Evolutionary conservation across 306 rosid species (phyloP).

Genomic region (Chamaecrista fasciculata): DNA sequence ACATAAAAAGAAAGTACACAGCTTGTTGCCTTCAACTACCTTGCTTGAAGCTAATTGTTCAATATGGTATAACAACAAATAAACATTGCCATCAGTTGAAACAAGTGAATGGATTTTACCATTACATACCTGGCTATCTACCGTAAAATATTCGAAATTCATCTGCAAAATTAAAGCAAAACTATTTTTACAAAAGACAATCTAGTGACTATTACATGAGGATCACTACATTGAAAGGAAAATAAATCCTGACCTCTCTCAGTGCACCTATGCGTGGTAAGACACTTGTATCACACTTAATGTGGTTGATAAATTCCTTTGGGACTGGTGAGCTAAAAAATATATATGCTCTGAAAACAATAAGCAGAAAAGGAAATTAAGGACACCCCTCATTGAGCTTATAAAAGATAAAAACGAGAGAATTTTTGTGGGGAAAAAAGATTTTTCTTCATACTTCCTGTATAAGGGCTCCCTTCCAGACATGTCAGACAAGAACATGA

Average conservation of each 20-base stretch:
- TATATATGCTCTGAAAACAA: conserved; percentile 64
- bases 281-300: conserved; percentile 86
- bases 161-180: conserved; percentile 56
- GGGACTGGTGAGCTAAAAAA: conserved; percentile 88
- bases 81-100: conserved; percentile 11
- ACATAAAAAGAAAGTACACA: no score
- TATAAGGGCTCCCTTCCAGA: conserved; percentile 97
- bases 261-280: conserved; percentile 92
- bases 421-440: conserved; percentile 13
- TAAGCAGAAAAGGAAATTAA: conserved; percentile 17
- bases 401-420: conserved; percentile 4
- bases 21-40: no score
- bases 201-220: conserved; percentile 14
- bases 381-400: not conserved
- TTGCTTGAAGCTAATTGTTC: not conserved
- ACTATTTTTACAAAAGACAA: conserved; percentile 19
- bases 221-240: conserved; percentile 24
- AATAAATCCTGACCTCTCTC: conserved; percentile 64
- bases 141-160: conserved; percentile 93
- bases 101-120: conserved; percentile 10
- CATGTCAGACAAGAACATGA: conserved; percentile 97
- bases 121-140: conserved; percentile 75
- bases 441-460: conserved; percentile 63
- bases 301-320: conserved; percentile 75
- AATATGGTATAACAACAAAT: conserved; percentile 4